Evolutionary conservation across 768 basidiomycete genomes (phyloP), one percentile per base, ranked within the genome.

Genomic region (Solioccasus polychromus): DNA sequence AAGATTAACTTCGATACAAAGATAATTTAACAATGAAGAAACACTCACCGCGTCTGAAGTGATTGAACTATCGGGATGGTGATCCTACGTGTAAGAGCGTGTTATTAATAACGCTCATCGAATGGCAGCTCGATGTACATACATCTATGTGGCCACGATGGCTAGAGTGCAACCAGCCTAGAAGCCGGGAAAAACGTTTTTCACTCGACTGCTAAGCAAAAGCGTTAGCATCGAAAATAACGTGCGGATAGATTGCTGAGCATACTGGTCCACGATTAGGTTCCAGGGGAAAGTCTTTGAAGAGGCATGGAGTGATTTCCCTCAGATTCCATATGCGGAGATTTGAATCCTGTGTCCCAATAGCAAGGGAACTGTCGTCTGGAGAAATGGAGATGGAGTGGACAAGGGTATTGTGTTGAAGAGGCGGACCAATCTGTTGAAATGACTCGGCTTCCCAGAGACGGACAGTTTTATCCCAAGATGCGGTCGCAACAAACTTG

Each of bases 401-500:
- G 5, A 55, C 39, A 9, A 28, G 29, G 12, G 36, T 7, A 15
- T 47, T 34, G 17, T 60, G 59, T 29, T 19, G 34, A 32, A 60
- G 59, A 14, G 3, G 20, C 2, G 56, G 55, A 11, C 50, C 57
- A 5, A 55, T 24, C 37, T 49, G 60, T 18, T 51, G 48, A 18
- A 53, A 47, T 2, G 59, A 52, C 18, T 18, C 32, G 0, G 47
- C 42, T 31, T 62, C 58, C 61, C 63, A 67, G 22, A 67, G 41
- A 32, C 64, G 51, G 18, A 63, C 45, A 2, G 63, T 67, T 18
- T 39, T 56, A 18, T 66, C 64, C 51, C 40, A 49, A 4, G 63
- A 67, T 1, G 52, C 63, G 7, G 63, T 65, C 4, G 51, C 63
- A 25, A 66, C 10, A 30, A 60, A 62, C 8, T 44, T 51, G 23